phyloP scores from a whole-genome alignment of 2,329 filamentous ascomycete species.

The Pyrenophora seminiperda region DNA sequence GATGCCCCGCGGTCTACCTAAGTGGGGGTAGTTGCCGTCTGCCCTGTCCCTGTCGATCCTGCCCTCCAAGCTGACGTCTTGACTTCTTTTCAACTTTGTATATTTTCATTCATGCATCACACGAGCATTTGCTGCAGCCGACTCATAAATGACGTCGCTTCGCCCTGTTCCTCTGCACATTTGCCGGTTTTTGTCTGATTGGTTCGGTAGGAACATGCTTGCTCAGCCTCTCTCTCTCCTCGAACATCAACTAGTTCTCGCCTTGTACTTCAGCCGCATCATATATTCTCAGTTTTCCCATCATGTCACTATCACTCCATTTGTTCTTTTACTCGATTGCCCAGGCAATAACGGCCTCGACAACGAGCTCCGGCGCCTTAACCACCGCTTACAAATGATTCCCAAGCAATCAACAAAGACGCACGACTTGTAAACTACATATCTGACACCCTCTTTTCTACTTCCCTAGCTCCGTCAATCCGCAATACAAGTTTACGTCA shows the following conservation, averaged over 20 bases:
- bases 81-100: background rate
- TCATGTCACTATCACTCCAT: background rate
- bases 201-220: background rate
- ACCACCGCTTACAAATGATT: no score
- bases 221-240: constrained; percentile 2
- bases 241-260: constrained; percentile 12
- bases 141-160: background rate
- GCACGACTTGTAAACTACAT: no score
- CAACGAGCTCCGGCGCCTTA: no score
- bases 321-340: no score
- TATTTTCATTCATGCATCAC: background rate
- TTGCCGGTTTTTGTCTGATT: background rate
- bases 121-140: background rate
- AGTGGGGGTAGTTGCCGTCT: constrained; percentile 14
- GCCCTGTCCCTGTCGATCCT: constrained; percentile 5
- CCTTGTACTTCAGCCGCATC: constrained; percentile 12
- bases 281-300: background rate
- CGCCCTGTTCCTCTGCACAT: background rate
- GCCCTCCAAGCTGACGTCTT: background rate
- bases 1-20: constrained; percentile 21
- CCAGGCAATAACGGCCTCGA: no score
- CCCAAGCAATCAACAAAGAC: no score
- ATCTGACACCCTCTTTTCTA: no score
- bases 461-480: no score
- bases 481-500: no score